A percentile compares a stretch with the other conserved stretches of the same genome.
Evolutionary conservation across 495 filamentous ascomycete genomes (phyloP).

Genomic region (Patellaria atrata): DNA sequence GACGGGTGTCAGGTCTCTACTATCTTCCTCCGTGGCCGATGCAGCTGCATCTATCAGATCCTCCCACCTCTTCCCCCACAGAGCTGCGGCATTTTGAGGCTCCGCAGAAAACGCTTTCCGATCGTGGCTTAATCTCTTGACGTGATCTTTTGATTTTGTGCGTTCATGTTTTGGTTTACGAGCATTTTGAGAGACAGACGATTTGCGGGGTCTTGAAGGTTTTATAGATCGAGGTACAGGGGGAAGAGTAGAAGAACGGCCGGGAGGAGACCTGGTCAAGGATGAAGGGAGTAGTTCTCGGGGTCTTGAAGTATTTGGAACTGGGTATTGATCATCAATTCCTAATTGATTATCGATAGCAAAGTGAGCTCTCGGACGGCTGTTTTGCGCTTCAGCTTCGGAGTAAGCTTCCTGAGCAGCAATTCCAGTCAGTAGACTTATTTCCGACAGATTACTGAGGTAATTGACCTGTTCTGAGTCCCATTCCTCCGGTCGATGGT

Average conservation of each 20-base stretch:
- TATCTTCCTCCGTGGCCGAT: conserved; percentile 83
- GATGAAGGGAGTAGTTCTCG: conserved; percentile 71
- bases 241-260: conserved; percentile 73
- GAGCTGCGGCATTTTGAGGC: conserved; percentile 48
- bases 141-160: conserved; percentile 54
- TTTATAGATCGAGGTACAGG: conserved; percentile 56
- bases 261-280: conserved; percentile 64
- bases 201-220: conserved; percentile 59
- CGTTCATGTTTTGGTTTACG: conserved; percentile 63
- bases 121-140: conserved; percentile 51
- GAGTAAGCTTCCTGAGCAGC: conserved; percentile 50
- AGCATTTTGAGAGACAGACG: conserved; percentile 62
- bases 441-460: background rate
- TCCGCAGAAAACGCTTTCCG: conserved; percentile 77
- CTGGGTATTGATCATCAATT: background rate
- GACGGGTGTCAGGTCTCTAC: conserved; percentile 70
- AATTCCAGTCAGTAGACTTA: conserved; percentile 19
- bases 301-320: conserved; percentile 43
- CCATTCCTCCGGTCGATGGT: conserved; percentile 72
- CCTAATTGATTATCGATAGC: conserved; percentile 7
- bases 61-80: conserved; percentile 82
- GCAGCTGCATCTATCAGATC: conserved; percentile 85
- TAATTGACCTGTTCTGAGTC: conserved; percentile 59
- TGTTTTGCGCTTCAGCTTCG: conserved; percentile 42
- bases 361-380: conserved; percentile 29